phyloP scores from a whole-genome alignment of 331 rosid genomes.

The Ulmus americana region DNA sequence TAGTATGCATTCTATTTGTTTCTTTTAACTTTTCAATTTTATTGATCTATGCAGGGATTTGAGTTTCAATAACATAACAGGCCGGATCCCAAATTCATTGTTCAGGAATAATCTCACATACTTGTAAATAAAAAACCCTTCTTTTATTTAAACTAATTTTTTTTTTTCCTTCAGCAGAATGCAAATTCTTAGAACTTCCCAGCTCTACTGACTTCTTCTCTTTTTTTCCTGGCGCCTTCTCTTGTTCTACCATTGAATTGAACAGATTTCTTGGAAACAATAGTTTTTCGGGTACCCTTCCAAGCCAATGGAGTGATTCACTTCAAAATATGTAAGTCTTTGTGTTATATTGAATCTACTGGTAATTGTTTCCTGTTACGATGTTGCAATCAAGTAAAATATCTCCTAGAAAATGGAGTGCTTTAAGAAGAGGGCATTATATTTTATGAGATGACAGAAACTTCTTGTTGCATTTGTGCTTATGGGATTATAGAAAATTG shows the following conservation, averaged over 20 bases:
- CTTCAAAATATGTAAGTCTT: conserved; percentile 50
- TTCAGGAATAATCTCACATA: conserved; percentile 15
- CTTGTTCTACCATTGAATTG: conserved; percentile 15
- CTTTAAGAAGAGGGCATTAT: too few relatives aligned
- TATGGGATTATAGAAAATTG: too few relatives aligned
- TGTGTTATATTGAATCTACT: background rate
- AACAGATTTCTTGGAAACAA: conserved; percentile 68
- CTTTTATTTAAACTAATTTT: too few relatives aligned
- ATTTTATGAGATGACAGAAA: too few relatives aligned
- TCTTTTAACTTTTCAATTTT: background rate
- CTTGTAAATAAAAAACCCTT: conserved; percentile 7
- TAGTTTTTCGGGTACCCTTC: conserved; percentile 42
- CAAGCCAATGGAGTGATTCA: conserved; percentile 28
- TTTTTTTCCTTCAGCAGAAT: too few relatives aligned
- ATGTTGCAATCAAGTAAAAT: background rate
- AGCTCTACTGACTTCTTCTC: background rate
- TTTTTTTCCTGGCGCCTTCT: background rate
- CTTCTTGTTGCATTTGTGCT: too few relatives aligned
- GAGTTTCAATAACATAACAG: conserved; percentile 64
- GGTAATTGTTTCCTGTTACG: background rate
- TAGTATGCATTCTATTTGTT: background rate
- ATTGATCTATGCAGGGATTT: conserved; percentile 52
- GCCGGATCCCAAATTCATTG: conserved; percentile 37
- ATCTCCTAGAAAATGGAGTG: too few relatives aligned
- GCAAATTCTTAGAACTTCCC: background rate